Conservation (phyloP, 345 rosid genomes). For the Euphorbia lathyris region DNA sequence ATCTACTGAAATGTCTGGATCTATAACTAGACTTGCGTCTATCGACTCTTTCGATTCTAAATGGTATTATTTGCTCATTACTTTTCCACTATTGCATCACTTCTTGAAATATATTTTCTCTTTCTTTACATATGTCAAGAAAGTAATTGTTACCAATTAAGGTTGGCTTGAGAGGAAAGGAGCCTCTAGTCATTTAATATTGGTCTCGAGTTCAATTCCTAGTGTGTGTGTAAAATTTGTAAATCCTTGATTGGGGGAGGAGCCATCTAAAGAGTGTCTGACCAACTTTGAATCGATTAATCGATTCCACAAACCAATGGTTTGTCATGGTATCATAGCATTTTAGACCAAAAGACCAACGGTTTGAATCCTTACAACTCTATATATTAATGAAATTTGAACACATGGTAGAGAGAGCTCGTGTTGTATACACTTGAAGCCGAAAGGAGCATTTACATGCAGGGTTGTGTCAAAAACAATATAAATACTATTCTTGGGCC, state of each 20-base stretch:
- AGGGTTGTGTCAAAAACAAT: no score
- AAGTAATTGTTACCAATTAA: neutral
- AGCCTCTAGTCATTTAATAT: neutral
- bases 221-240: no score
- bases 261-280: neutral
- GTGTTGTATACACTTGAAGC: no score
- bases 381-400: no score
- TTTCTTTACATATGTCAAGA: neutral
- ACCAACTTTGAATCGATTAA: neutral
- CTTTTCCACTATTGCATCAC: constrained; percentile 12
- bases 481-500: no score
- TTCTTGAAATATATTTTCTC: neutral
- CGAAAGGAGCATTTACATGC: no score
- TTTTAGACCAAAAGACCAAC: no score
- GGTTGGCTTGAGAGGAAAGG: neutral
- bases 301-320: neutral
- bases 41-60: constrained; percentile 98
- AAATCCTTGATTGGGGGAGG: neutral
- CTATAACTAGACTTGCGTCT: constrained; percentile 88
- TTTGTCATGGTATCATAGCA: no score
- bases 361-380: no score
- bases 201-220: no score
- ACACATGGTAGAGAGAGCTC: no score
- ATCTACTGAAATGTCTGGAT: constrained; percentile 59
- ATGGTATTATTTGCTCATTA: constrained; percentile 57